phyloP scores from a whole-genome alignment of 306 rosid genomes.

The Myrica gale region DNA sequence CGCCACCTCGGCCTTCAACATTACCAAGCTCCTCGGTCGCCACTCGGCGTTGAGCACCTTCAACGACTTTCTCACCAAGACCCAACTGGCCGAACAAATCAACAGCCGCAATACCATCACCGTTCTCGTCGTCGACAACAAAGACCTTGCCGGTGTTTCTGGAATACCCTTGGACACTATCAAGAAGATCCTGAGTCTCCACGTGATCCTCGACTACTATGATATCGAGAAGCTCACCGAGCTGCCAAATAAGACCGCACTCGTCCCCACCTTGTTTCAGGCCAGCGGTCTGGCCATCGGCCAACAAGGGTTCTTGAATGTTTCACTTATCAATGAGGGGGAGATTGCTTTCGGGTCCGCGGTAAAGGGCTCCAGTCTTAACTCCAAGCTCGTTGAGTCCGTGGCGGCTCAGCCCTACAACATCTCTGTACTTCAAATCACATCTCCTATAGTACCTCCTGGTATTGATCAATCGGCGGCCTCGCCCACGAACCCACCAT shows the following conservation, averaged over 20 bases:
- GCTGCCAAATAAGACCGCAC: neutral
- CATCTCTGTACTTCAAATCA: slow-evolving; percentile 54
- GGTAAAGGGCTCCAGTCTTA: slow-evolving; percentile 7
- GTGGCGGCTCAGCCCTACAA: slow-evolving; percentile 42
- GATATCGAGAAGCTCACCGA: slow-evolving; percentile 39
- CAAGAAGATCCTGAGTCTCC: slow-evolving; percentile 39
- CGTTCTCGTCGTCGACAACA: slow-evolving; percentile 40
- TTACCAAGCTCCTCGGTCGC: slow-evolving; percentile 34
- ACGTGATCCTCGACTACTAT: slow-evolving; percentile 38
- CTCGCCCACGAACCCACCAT: slow-evolving; percentile 4
- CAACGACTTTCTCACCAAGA: slow-evolving; percentile 42
- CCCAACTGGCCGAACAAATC: slow-evolving; percentile 48
- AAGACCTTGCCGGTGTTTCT: slow-evolving; percentile 18
- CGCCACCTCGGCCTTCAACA: slow-evolving; percentile 41
- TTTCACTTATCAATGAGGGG: slow-evolving; percentile 32
- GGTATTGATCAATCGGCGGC: slow-evolving; percentile 36
- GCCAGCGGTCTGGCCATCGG: slow-evolving; percentile 33
- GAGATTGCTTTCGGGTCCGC: slow-evolving; percentile 50
- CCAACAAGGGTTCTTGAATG: slow-evolving; percentile 47
- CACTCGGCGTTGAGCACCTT: slow-evolving; percentile 35
- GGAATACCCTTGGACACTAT: slow-evolving; percentile 33
- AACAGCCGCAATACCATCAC: slow-evolving; percentile 48
- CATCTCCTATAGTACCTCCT: slow-evolving; percentile 34
- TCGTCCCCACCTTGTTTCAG: slow-evolving; percentile 45
- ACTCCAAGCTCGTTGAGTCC: slow-evolving; percentile 32